These are phyloP conservation scores for Gnetum montanum DNA, from an alignment of 75 land plant genomes.

Conservation along the genomic window DNA sequence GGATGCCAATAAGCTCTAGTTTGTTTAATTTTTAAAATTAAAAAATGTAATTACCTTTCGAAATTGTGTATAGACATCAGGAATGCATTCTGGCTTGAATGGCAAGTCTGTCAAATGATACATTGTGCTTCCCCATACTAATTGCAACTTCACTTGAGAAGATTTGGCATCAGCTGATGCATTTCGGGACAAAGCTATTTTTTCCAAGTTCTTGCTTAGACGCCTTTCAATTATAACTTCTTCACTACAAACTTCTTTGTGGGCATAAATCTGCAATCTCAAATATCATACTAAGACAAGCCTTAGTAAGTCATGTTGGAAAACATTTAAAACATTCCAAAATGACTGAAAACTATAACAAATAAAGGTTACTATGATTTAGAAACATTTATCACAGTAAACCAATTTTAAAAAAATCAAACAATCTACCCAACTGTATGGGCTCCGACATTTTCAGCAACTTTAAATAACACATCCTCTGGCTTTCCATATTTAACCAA, in stretches of 20 bases:
- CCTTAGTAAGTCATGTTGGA: too few relatives aligned
- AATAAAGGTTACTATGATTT: too few relatives aligned
- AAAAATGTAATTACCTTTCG: too few relatives aligned
- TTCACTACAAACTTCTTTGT: constrained; percentile 92
- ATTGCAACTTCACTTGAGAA: constrained; percentile 26
- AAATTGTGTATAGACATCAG: constrained; percentile 94
- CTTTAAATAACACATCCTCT: constrained; percentile 62
- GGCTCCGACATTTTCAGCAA: constrained; percentile 61
- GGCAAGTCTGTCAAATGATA: constrained; percentile 92
- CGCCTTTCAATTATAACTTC: constrained; percentile 64
- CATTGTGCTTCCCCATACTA: constrained; percentile 92
- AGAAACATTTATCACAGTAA: too few relatives aligned
- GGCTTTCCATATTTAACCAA: constrained; percentile 76
- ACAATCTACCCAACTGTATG: constrained; percentile 57
- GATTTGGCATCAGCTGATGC: constrained; percentile 4
- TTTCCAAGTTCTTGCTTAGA: constrained; percentile 31
- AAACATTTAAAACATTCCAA: not conserved
- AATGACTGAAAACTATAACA: too few relatives aligned
- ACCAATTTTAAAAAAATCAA: constrained; percentile 7
- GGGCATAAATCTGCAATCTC: constrained; percentile 77
- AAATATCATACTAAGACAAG: too few relatives aligned
- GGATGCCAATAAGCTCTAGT: too few relatives aligned
- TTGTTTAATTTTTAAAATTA: too few relatives aligned
- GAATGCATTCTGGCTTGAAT: constrained; percentile 43
- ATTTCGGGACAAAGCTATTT: constrained; percentile 12